Conservation (phyloP, 2,329 filamentous ascomycete genomes). For the Colletotrichum sp. region DNA sequence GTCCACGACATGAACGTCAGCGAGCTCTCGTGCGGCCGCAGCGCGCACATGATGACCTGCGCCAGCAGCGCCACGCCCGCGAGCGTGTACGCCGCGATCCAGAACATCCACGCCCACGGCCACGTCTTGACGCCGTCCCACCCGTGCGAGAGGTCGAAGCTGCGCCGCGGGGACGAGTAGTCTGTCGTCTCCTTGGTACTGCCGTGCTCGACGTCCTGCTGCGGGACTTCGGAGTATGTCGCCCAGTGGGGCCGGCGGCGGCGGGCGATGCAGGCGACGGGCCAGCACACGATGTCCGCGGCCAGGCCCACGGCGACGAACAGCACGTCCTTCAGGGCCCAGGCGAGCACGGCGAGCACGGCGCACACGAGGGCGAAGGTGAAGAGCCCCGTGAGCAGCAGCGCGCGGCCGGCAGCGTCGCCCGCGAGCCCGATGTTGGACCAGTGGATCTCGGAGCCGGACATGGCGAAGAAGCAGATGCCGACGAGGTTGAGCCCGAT, state of each 20-base stretch:
- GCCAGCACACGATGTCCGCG: constrained; percentile 31
- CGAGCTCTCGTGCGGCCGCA: constrained; percentile 33
- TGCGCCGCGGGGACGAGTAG: not conserved
- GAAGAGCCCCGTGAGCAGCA: constrained; percentile 35
- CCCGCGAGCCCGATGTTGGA: constrained; percentile 34
- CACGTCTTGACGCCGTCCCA: not conserved
- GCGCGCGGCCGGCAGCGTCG: constrained; percentile 33
- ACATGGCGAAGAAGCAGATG: constrained; percentile 33
- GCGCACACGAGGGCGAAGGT: constrained; percentile 26
- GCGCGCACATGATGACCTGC: constrained; percentile 22
- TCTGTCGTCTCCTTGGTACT: not conserved
- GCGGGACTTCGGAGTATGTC: constrained; percentile 27
- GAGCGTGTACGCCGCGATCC: constrained; percentile 8
- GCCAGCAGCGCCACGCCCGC: constrained; percentile 21
- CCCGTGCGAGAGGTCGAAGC: not conserved
- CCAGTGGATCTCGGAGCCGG: constrained; percentile 39
- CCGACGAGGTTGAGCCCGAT: constrained; percentile 18
- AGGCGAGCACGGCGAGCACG: constrained; percentile 22
- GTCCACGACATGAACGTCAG: constrained; percentile 41
- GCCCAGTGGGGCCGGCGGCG: not conserved
- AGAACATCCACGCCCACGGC: not conserved
- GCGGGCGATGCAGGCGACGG: constrained; percentile 15
- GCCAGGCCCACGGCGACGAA: constrained; percentile 25
- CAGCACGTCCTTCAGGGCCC: constrained; percentile 30
- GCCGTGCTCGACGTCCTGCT: constrained; percentile 27